Base-by-base conservation (phyloP, 1,139 yeast species). In the Yamadazyma taylorii region DNA sequence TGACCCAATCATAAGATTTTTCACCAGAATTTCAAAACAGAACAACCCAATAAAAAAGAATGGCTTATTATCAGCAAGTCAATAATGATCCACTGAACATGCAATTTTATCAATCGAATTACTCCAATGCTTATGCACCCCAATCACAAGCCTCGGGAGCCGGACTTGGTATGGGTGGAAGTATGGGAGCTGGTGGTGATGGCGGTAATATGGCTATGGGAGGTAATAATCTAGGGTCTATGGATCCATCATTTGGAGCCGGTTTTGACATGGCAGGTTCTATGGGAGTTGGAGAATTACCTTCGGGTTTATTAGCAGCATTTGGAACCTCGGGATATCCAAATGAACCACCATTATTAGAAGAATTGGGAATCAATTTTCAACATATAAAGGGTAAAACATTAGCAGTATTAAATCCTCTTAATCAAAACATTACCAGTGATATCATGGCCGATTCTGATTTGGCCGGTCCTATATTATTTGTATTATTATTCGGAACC, bases 271-370 rank as follows among this genome's bases (percentile, higher is more conserved):
- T 74, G 11, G 55, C 69, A 24, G 80, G 80, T 1, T 58, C 61
- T 21, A 68, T 74, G 70, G 79, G 79, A 3, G 72, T 73, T 17
- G 66, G 64, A 13, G 80, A 81, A 39, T 69, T 92, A 33, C 74
- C 89, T 1, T 69, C 79, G 0, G 98, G 98, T 0, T 57, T 89
- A 35, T 63, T 94, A 14, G 95, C 96, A 4, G 98, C 98, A 0
- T 84, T 94, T 56, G 89, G 97, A 2, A 85, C 97, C 0, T 74
- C 86, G 0, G 98, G 99, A 0, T 92, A 92, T 56, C 81, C 96
- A 0, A 94, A 90, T 17, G 99, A 92, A 58, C 94, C 96, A 0
- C 92, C 97, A 1, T 67, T 92, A 37, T 68, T 92, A 37, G 96
- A 92, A 58, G 99, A 92, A 57, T 66, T 92, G 29, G 99, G 97